A percentile compares a stretch with the other conserved stretches of the same genome.
Evolutionary conservation across 768 basidiomycete genomes (phyloP).

Genomic region (Boletus vinaceobasis): DNA sequence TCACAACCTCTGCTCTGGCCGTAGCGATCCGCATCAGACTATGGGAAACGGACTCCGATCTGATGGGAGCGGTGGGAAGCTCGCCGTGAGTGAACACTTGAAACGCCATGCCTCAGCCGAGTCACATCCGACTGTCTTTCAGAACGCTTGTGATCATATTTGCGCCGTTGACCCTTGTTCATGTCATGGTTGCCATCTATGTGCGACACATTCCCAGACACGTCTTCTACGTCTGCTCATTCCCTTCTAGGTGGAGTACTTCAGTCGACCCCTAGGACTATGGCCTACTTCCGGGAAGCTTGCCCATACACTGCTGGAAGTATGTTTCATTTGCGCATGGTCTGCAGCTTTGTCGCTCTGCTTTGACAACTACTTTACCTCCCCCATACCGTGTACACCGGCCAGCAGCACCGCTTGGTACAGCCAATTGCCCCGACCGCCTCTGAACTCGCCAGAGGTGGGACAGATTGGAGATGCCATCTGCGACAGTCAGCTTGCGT

Average conservation of each 20-base stretch:
- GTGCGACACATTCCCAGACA: slow-evolving; percentile 41
- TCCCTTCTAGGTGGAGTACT: slow-evolving; percentile 75
- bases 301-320: slow-evolving; percentile 82
- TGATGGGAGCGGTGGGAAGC: slow-evolving; percentile 74
- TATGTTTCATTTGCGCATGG: slow-evolving; percentile 92
- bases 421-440: slow-evolving; percentile 52
- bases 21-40: slow-evolving; percentile 73
- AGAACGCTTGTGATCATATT: slow-evolving; percentile 85
- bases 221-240: slow-evolving; percentile 14
- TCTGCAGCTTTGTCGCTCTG: slow-evolving; percentile 83
- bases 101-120: not conserved
- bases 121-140: not conserved
- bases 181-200: slow-evolving; percentile 85
- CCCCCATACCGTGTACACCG: slow-evolving; percentile 72
- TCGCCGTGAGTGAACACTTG: slow-evolving; percentile 58
- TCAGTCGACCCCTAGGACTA: slow-evolving; percentile 85
- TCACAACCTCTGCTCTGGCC: slow-evolving; percentile 75
- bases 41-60: slow-evolving; percentile 46
- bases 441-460: slow-evolving; percentile 27
- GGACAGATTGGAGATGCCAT: slow-evolving; percentile 53
- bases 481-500: slow-evolving; percentile 71
- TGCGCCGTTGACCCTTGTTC: slow-evolving; percentile 75
- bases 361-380: slow-evolving; percentile 92
- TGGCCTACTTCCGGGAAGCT: slow-evolving; percentile 89
- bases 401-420: slow-evolving; percentile 67